Evolutionary conservation across 2,329 filamentous ascomycete genomes (phyloP).

Genomic region (Metarhizium anisopliae): DNA sequence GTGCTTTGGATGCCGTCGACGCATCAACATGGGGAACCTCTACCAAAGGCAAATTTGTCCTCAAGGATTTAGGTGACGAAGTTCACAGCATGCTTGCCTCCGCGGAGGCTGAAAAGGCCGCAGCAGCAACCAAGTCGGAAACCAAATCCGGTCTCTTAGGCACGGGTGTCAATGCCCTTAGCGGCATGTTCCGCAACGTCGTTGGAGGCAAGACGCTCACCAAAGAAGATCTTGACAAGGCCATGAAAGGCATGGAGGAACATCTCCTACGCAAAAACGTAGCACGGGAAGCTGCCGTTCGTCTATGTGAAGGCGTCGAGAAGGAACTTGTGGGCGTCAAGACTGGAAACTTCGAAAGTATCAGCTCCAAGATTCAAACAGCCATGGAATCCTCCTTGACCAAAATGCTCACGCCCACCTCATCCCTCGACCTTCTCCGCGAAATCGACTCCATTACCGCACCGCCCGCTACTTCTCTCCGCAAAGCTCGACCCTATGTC

Average conservation of each 20-base stretch:
- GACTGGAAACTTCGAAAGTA: conserved; percentile 84
- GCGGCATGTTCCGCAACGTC: conserved; percentile 86
- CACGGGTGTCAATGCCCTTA: conserved; percentile 71
- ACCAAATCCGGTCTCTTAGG: conserved; percentile 60
- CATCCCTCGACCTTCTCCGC: conserved; percentile 85
- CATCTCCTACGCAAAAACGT: conserved; percentile 94
- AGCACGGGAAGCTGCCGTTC: conserved; percentile 83
- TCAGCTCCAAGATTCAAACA: conserved; percentile 71
- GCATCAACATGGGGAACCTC: conserved; percentile 79
- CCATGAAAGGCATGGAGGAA: conserved; percentile 92
- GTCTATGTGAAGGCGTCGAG: conserved; percentile 85
- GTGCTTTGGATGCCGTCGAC: conserved; percentile 64
- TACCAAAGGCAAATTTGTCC: conserved; percentile 81
- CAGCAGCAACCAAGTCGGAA: conserved; percentile 35
- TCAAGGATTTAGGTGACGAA: conserved; percentile 89
- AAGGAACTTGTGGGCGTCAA: conserved; percentile 83
- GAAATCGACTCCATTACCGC: conserved; percentile 76
- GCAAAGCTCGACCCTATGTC: conserved; percentile 74
- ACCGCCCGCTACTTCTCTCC: conserved; percentile 53
- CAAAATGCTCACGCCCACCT: conserved; percentile 93
- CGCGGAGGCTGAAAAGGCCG: conserved; percentile 57
- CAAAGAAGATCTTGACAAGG: conserved; percentile 80
- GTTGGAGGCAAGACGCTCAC: conserved; percentile 90
- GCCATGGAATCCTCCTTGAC: conserved; percentile 89
- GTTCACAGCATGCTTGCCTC: conserved; percentile 81